A percentile compares a stretch with the other conserved stretches of the same genome.
Conservation (phyloP, 257 asterid genomes). For the Phtheirospermum japonicum region DNA sequence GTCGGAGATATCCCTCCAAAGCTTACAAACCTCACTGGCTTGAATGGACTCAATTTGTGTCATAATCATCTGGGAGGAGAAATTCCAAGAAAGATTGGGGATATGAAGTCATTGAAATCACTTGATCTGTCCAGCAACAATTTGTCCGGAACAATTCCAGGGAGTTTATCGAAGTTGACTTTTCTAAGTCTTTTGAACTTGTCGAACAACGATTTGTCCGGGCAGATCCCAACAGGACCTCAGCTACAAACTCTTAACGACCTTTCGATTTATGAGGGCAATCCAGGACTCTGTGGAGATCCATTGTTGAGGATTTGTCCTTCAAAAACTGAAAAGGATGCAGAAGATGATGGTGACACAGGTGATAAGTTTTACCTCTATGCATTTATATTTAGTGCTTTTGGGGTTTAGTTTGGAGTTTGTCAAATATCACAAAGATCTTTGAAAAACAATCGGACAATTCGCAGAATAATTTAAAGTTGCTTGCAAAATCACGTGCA, state of each 20-base stretch:
- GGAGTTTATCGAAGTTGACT: background rate
- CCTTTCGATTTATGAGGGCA: background rate
- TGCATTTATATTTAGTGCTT: too few species aligned
- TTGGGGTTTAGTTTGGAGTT: too few species aligned
- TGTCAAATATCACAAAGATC: too few species aligned
- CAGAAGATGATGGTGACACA: slow-evolving; percentile 12
- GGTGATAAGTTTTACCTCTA: too few species aligned
- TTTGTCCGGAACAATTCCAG: background rate
- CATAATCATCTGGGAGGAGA: background rate
- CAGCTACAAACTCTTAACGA: slow-evolving; percentile 16
- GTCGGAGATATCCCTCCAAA: background rate
- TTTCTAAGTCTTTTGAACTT: background rate
- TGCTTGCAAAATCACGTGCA: too few species aligned
- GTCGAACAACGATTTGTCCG: slow-evolving; percentile 19
- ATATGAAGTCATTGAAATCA: background rate
- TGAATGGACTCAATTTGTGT: background rate
- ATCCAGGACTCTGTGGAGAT: slow-evolving; percentile 15
- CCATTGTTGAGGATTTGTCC: slow-evolving; percentile 16
- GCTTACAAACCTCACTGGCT: background rate
- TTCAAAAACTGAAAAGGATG: background rate
- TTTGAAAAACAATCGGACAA: too few species aligned
- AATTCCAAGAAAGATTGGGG: background rate
- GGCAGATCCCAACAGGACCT: slow-evolving; percentile 25
- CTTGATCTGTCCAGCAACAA: background rate
- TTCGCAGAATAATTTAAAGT: too few species aligned